Percentiles rank a stretch among this genome's conserved stretches.
Conservation (phyloP, 1,139 yeast species). For the Pneumocystis sp. region DNA sequence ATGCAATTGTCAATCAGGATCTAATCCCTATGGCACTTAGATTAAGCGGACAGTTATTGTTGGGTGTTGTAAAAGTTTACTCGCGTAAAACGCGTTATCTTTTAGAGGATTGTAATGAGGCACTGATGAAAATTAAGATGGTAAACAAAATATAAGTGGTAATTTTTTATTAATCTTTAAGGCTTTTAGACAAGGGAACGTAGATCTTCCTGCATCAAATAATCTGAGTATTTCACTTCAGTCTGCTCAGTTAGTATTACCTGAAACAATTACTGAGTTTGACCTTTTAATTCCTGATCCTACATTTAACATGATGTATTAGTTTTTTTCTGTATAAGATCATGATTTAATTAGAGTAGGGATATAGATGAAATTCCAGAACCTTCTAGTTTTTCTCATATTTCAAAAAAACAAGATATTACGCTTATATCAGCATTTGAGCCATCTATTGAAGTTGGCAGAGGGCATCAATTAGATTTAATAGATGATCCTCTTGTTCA, state of each 20-base stretch:
- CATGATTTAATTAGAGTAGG: slow-evolving; percentile 18
- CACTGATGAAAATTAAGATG: slow-evolving; percentile 55
- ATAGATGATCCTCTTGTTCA: slow-evolving; percentile 4
- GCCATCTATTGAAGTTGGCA: slow-evolving; percentile 6
- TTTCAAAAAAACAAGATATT: background rate
- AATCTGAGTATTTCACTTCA: slow-evolving; percentile 24
- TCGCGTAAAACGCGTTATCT: slow-evolving; percentile 74
- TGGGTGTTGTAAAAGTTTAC: slow-evolving; percentile 81
- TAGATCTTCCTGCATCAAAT: slow-evolving; percentile 33
- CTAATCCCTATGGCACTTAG: slow-evolving; percentile 52
- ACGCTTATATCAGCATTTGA: background rate
- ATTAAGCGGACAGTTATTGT: slow-evolving; percentile 71
- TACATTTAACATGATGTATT: slow-evolving; percentile 5
- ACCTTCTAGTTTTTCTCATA: slow-evolving; percentile 15
- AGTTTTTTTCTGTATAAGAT: slow-evolving; percentile 7
- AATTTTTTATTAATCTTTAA: background rate
- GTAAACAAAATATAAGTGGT: slow-evolving; percentile 15
- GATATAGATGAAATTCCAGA: slow-evolving; percentile 19
- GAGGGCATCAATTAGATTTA: slow-evolving; percentile 5
- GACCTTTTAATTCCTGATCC: slow-evolving; percentile 33
- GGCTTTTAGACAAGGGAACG: slow-evolving; percentile 40
- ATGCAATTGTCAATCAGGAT: slow-evolving; percentile 31
- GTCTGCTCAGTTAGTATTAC: slow-evolving; percentile 41
- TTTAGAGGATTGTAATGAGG: slow-evolving; percentile 71
- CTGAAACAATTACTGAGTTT: slow-evolving; percentile 65